Evolutionary conservation across 192 early-diverging fungal genomes (phyloP), one percentile per base, ranked within the genome.

Genomic region (Phycomyces blakesleeanus): DNA sequence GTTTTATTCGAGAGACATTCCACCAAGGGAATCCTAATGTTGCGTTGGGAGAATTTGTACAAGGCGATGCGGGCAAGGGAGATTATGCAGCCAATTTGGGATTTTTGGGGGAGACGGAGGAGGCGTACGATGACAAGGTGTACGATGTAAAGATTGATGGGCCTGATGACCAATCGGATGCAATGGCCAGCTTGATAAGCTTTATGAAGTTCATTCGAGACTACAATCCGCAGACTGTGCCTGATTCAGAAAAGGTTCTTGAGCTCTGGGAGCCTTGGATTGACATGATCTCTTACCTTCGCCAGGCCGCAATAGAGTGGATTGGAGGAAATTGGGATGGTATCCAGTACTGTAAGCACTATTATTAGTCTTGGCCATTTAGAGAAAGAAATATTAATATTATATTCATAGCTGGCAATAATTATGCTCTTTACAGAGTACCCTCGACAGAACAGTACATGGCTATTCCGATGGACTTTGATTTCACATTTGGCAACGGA

Each of bases 401-500:
- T 63, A 26, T 52, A 25, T 53, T 59, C 34, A 25, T 49, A 67
- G 67, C 64, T 55, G 76, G 71, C 1, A 74, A 73, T 61, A 77
- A 79, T 57, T 75, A 69, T 26, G 41, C 57, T 9, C 12, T 75
- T 5, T 57, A 57, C 11, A 41, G 50, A 3, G 38, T 51, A 11
- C 57, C 63, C 0, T 63, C 59, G 15, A 63, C 60, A 20, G 70
- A 67, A 57, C 64, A 68, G 42, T 71, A 66, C 55, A 57, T 74
- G 26, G 66, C 67, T 63, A 2, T 79, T n/a, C 74, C 78, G 0
- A 76, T 75, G 40, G 78, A 79, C 52, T 79, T 79, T 37, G 78
- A 79, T 47, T 72, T 61, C 18, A 76, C 72, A 1, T 76, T 79
- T 61, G 78, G 78, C 6, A 76, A 79, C 62, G 78, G 78, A 22